Conservation (phyloP, 2,329 filamentous ascomycete species). For the Cryphonectria radicalis region DNA sequence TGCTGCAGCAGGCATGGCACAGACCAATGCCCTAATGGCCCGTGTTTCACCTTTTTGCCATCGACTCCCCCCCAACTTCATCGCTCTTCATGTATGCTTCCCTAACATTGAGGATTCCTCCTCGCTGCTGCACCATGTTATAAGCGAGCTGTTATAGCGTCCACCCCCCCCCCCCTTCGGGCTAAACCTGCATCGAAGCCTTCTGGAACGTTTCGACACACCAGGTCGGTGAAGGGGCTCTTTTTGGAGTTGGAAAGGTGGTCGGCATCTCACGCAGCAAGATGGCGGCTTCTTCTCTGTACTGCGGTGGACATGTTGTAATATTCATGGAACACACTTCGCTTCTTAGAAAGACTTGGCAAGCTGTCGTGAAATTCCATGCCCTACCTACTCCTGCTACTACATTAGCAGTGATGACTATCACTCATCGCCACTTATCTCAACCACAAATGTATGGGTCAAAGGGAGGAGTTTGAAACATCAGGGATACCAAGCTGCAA, state of each 20-base stretch:
- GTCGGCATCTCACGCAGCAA: not conserved
- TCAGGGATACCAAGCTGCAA: slow-evolving; percentile 9
- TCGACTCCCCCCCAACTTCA: not conserved
- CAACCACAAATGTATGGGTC: not conserved
- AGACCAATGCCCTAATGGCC: slow-evolving; percentile 11
- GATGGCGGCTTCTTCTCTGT: not conserved
- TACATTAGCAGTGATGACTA: not conserved
- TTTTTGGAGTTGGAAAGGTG: not conserved
- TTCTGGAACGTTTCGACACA: slow-evolving; percentile 27
- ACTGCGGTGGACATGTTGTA: not conserved
- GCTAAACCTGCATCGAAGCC: slow-evolving; percentile 12
- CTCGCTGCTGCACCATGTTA: not conserved
- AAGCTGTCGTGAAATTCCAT: not conserved
- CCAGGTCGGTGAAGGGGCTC: not conserved
- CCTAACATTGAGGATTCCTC: not conserved
- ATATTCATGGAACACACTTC: not conserved
- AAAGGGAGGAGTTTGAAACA: slow-evolving; percentile 11
- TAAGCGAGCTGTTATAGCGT: not conserved
- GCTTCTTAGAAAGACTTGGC: not conserved
- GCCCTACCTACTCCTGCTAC: not conserved
- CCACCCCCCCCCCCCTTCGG: too few relatives aligned
- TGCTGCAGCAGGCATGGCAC: slow-evolving; percentile 13
- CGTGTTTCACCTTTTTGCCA: slow-evolving; percentile 23
- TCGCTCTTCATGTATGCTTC: not conserved
- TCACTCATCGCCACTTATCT: slow-evolving; percentile 3